Evolutionary conservation across 2,329 filamentous ascomycete genomes (phyloP), one percentile per base, ranked within the genome.

Genomic region (Allantophomopsis lycopodina): DNA sequence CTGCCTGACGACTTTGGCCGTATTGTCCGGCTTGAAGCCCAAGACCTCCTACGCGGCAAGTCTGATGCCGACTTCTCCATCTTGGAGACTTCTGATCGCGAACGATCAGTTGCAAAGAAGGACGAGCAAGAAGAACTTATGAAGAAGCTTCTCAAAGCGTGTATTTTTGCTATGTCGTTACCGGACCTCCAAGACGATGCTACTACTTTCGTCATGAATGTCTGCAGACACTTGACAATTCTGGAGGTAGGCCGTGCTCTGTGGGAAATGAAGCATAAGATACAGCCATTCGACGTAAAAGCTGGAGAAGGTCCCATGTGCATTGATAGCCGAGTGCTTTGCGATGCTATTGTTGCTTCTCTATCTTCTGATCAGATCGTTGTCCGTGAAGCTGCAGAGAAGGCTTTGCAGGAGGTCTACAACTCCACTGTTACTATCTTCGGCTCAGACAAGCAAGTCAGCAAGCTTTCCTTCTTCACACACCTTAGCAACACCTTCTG

Each of bases 141-240:
- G 47, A 89, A 88, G 60, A 88, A 85, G 45, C 68, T 98, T 5
- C 65, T 99, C 43, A 95, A 94, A 57, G 86, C 89, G 1, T 72
- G 85, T 51, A 83, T 96, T 58, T 86, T 83, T 55, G 83, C 89
- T 0, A 76, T 83, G 34, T 93, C 87, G 0, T 64, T 96, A 7
- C 76, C 83, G 0, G 83, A 88, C 28, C 77, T 95, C 45, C 78
- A 84, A 46, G 69, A 79, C 8, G 79, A 87, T 37, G 85, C 89
- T 0, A 75, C 77, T 31, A 58, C 73, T 5, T 81, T 98, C 46
- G 65, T 96, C 17, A 68, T 76, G 35, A 84, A 91, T 52, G 66
- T 95, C 8, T 93, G 86, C 52, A 79, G 80, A 38, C 93, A 98
- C 58, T 89, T 98, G 48, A 82, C 87, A 2, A 73, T 98, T 35